These are phyloP conservation scores for Schizochytrium sp. DNA, from an alignment of 108 stramenopile species.

Conservation along the genomic window DNA sequence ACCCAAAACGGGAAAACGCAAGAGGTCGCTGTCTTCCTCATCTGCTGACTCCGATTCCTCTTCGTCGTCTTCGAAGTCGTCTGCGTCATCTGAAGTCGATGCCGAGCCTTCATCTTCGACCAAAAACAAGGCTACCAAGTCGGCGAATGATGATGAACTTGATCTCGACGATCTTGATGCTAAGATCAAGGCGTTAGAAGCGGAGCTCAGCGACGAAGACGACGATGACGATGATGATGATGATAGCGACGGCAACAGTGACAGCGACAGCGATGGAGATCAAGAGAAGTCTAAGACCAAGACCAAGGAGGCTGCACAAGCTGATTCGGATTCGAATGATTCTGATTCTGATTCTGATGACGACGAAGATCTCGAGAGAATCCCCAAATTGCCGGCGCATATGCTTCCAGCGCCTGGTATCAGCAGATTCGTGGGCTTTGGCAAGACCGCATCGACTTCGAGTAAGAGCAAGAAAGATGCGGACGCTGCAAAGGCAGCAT, in stretches of 20 bases:
- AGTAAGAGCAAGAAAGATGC: neutral
- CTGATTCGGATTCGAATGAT: neutral
- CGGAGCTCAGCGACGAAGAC: neutral
- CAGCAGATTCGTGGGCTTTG: neutral
- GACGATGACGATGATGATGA: neutral
- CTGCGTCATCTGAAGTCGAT: too few species aligned
- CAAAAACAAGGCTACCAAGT: neutral
- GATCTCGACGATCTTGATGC: neutral
- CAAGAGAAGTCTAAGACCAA: neutral
- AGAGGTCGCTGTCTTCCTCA: neutral
- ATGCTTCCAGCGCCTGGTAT: constrained; percentile 10
- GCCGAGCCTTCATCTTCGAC: neutral
- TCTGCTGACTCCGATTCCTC: neutral
- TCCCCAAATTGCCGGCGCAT: neutral
- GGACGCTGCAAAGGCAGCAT: neutral
- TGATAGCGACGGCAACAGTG: neutral
- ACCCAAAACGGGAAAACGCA: neutral
- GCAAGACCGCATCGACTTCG: neutral
- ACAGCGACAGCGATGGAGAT: neutral
- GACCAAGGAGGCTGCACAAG: too few species aligned
- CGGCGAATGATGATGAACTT: neutral
- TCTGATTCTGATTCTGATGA: neutral
- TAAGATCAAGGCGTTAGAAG: neutral
- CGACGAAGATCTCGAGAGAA: neutral
- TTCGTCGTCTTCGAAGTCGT: neutral